Evolutionary conservation across 805 yeast genomes (phyloP).

Genomic region (Yarrowia keelungensis): DNA sequence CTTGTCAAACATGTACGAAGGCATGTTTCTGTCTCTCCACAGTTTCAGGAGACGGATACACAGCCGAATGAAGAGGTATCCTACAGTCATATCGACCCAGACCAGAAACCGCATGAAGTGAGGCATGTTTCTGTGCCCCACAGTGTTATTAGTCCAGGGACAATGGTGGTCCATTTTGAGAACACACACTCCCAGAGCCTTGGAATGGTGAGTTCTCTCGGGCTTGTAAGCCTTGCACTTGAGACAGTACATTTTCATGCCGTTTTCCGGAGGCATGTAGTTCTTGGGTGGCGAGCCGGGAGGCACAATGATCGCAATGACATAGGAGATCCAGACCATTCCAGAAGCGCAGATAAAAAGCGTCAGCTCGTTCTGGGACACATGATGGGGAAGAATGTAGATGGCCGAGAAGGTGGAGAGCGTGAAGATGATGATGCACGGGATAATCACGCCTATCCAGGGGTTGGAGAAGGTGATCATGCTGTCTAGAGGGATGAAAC

Average conservation of each 20-base stretch:
- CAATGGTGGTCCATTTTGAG: constrained; percentile 92
- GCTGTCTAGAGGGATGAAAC: neutral
- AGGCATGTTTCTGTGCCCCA: constrained; percentile 78
- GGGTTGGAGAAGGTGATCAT: constrained; percentile 46
- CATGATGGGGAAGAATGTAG: constrained; percentile 53
- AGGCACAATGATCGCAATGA: constrained; percentile 64
- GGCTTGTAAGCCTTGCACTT: constrained; percentile 80
- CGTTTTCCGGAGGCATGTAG: constrained; percentile 55
- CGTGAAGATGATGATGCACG: constrained; percentile 59
- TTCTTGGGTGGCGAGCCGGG: constrained; percentile 74
- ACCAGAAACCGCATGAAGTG: constrained; percentile 78
- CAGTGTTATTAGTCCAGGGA: constrained; percentile 93
- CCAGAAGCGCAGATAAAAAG: constrained; percentile 57
- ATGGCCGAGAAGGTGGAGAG: constrained; percentile 33
- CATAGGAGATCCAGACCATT: constrained; percentile 77
- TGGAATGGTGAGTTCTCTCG: constrained; percentile 86
- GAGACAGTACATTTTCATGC: constrained; percentile 73
- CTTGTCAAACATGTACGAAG: constrained; percentile 62
- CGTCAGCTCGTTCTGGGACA: constrained; percentile 53
- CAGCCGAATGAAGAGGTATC: constrained; percentile 55
- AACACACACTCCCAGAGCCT: constrained; percentile 69
- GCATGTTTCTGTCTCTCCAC: constrained; percentile 51
- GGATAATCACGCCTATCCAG: constrained; percentile 57
- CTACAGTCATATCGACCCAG: constrained; percentile 58
- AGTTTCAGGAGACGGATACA: constrained; percentile 53